Base-by-base conservation (phyloP, 1,139 yeast species). In the Kurtzmaniella natalensis region DNA sequence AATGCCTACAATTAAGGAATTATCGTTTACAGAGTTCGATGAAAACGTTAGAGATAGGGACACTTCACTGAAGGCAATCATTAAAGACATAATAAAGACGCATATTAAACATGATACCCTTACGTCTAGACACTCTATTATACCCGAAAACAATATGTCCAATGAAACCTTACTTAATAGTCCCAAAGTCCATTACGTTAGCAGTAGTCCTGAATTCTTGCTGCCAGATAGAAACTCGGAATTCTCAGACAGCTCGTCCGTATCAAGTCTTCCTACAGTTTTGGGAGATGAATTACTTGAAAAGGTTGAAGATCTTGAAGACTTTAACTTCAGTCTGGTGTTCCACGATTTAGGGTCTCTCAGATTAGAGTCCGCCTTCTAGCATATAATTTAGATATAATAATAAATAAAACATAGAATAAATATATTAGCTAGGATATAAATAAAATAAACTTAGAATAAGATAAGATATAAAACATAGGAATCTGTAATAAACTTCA, bases 121-220 rank as follows among this genome's bases (percentile, higher is more conserved):
- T 21, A 33, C 19, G 29, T 31, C 27, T 13, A n/a, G n/a, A n/a
- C n/a, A n/a, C 16, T 23, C 26, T 23, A 30, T 21, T 28, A 38
- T 33, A 30, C 22, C 37, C 28, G 37, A 38, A 29, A 23, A n/a
- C n/a, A 43, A 44, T 33, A 31, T 38, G 31, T 48, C 55, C 15
- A 42, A 44, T 32, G 53, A 48, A 24, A 47, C 57, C 18, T 43
- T 49, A 22, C 37, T 44, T 14, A 47, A 42, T 28, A 28, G 16
- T 17, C 23, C 23, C 23, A 6, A 11, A 21, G 23, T 11, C n/a
- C 10, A 36, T n/a, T 32, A 31, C 9, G 20, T 31, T 9, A 28
- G 17, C 14, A 36, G 33, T 7, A 37, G 33, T 7, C 25, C 18
- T 18, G 11, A 10, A 18, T 18, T 20, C 11, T 10, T 15, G 18